These are phyloP conservation scores for Trifolium repens DNA, from an alignment of 306 rosid species.

Conservation along the genomic window DNA sequence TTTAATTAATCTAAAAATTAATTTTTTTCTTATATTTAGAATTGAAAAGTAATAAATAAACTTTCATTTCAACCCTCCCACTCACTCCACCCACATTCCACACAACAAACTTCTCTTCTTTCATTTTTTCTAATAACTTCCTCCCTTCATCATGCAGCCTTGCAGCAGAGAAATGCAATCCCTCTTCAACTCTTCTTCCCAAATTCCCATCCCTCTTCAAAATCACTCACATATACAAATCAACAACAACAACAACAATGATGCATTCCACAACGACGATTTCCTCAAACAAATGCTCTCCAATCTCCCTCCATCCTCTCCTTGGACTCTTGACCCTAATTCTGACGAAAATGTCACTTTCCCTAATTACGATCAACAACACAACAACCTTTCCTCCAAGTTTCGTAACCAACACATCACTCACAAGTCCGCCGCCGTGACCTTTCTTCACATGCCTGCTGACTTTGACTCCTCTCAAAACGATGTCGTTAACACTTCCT, in stretches of 20 bases:
- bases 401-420: conserved; percentile 79
- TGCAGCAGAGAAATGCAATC: conserved; percentile 72
- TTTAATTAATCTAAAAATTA: too few relatives aligned
- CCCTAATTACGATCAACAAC: conserved; percentile 60
- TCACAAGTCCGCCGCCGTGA: conserved; percentile 51
- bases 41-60: too few relatives aligned
- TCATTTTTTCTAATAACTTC: neutral
- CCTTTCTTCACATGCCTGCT: conserved; percentile 59
- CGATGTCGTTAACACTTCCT: conserved; percentile 68
- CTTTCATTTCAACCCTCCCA: neutral
- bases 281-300: conserved; percentile 92
- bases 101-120: neutral
- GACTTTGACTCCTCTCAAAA: conserved; percentile 59
- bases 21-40: too few relatives aligned
- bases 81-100: neutral
- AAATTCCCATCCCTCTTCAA: conserved; percentile 50
- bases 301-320: conserved; percentile 56
- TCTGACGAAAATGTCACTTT: conserved; percentile 43
- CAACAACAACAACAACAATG: conserved; percentile 35
- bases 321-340: conserved; percentile 61
- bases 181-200: conserved; percentile 47
- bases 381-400: conserved; percentile 63
- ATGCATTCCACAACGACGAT: conserved; percentile 69
- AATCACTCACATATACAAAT: conserved; percentile 45
- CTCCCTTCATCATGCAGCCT: conserved; percentile 57